phyloP scores from a whole-genome alignment of 345 rosid genomes.

The Passiflora organensis region DNA sequence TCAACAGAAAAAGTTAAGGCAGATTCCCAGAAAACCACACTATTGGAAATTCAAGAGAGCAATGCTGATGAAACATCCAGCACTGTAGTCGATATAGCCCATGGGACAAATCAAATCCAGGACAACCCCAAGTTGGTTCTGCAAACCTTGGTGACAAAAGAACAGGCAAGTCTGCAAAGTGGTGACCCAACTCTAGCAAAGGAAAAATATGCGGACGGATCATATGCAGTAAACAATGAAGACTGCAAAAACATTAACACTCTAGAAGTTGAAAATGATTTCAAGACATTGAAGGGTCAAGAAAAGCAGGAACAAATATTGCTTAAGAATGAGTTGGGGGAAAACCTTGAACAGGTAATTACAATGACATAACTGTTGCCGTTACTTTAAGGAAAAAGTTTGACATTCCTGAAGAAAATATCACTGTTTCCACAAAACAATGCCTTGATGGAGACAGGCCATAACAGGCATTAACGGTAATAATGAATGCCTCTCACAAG shows the following conservation, averaged over 20 bases:
- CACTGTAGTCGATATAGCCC: too few species aligned
- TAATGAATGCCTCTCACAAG: not conserved
- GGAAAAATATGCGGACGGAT: too few species aligned
- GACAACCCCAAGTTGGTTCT: too few species aligned
- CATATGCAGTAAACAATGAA: not conserved
- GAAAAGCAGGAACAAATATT: conserved; percentile 3
- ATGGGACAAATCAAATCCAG: too few species aligned
- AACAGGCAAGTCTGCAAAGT: too few species aligned
- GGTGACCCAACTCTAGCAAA: too few species aligned
- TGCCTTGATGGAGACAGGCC: not conserved
- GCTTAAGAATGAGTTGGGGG: conserved; percentile 2
- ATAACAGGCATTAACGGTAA: not conserved
- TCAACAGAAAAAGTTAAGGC: not conserved
- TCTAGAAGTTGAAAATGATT: not conserved
- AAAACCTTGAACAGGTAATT: not conserved
- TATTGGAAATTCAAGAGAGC: not conserved
- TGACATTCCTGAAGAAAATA: not conserved
- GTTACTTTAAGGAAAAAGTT: not conserved
- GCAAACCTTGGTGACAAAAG: too few species aligned
- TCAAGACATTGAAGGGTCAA: conserved; percentile 9
- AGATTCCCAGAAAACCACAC: not conserved
- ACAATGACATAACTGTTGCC: not conserved
- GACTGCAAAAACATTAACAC: not conserved
- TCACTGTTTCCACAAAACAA: not conserved
- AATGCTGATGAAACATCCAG: conserved; percentile 4